Percentiles rank a stretch among this genome's conserved stretches.
These are phyloP conservation scores for Rhododendron griersonianum DNA, from an alignment of 148 eudicot species.

Conservation along the genomic window DNA sequence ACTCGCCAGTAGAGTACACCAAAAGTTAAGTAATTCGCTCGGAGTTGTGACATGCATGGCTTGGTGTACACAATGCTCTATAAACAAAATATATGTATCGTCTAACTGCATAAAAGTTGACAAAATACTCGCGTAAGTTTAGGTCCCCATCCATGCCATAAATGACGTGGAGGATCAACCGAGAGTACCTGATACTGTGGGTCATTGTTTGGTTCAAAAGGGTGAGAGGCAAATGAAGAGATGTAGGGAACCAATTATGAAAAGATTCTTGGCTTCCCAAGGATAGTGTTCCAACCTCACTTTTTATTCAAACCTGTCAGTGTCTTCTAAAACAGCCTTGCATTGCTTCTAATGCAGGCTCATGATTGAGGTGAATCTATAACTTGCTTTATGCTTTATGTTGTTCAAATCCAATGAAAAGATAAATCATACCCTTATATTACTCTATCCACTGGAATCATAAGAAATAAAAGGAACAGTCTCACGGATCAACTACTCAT, in stretches of 20 bases:
- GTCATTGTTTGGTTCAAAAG: constrained; percentile 49
- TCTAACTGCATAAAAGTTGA: background rate
- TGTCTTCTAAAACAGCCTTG: constrained; percentile 49
- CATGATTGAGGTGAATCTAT: constrained; percentile 79
- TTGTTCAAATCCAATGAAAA: constrained; percentile 33
- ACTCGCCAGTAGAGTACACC: background rate
- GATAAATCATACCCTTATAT: constrained; percentile 14
- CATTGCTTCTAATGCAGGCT: constrained; percentile 52
- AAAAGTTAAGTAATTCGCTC: background rate
- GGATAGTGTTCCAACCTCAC: constrained; percentile 53
- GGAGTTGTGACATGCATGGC: background rate
- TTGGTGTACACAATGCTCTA: background rate
- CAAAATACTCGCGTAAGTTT: background rate
- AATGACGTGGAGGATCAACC: constrained; percentile 14
- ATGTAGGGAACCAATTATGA: constrained; percentile 52
- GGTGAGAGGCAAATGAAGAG: constrained; percentile 44
- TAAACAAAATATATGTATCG: background rate
- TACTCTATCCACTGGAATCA: constrained; percentile 11
- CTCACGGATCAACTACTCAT: constrained; percentile 18
- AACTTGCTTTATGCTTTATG: constrained; percentile 32
- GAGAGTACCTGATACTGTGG: constrained; percentile 11
- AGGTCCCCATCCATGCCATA: background rate
- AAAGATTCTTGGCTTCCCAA: constrained; percentile 87
- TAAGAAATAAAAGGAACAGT: constrained; percentile 8
- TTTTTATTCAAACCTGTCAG: constrained; percentile 80